A percentile compares a stretch with the other conserved stretches of the same genome.
Conservation (phyloP, 345 rosid genomes). For the Gossypium longicalyx region DNA sequence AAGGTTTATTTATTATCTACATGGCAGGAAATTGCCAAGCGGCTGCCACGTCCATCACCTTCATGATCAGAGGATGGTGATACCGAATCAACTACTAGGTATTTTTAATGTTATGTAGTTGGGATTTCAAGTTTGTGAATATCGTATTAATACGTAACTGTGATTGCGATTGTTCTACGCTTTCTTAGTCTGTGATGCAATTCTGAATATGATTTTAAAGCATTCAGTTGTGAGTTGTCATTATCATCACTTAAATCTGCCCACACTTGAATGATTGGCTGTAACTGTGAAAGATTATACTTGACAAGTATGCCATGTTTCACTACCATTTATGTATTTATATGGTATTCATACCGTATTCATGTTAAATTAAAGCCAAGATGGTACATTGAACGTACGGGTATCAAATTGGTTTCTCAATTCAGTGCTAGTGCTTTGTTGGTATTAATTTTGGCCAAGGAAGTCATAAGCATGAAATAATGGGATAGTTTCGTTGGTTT, state of each 20-base stretch:
- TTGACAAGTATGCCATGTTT: not conserved
- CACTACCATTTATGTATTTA: not conserved
- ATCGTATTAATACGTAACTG: not conserved
- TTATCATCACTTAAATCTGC: not conserved
- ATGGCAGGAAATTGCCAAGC: conserved; percentile 86
- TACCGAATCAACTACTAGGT: conserved; percentile 7
- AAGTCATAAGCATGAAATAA: too few species aligned
- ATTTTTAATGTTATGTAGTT: not conserved
- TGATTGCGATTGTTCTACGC: not conserved
- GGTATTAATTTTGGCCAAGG: too few species aligned
- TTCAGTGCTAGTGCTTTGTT: too few species aligned
- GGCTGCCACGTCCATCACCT: conserved; percentile 67
- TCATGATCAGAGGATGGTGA: conserved; percentile 37
- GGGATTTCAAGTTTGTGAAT: conserved; percentile 29
- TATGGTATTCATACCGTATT: not conserved
- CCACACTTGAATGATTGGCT: not conserved
- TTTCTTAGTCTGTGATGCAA: conserved; percentile 7
- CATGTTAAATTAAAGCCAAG: too few species aligned
- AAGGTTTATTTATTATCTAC: not conserved
- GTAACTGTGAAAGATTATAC: not conserved
- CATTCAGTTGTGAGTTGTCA: conserved; percentile 12
- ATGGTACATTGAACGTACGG: too few species aligned
- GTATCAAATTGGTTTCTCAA: too few species aligned
- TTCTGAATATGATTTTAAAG: conserved; percentile 1
- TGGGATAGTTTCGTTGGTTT: too few species aligned